A percentile compares a stretch with the other conserved stretches of the same genome.
These are phyloP conservation scores for Cystobasidium sp. DNA, from an alignment of 1,284 basidiomycete genomes.

Conservation along the genomic window DNA sequence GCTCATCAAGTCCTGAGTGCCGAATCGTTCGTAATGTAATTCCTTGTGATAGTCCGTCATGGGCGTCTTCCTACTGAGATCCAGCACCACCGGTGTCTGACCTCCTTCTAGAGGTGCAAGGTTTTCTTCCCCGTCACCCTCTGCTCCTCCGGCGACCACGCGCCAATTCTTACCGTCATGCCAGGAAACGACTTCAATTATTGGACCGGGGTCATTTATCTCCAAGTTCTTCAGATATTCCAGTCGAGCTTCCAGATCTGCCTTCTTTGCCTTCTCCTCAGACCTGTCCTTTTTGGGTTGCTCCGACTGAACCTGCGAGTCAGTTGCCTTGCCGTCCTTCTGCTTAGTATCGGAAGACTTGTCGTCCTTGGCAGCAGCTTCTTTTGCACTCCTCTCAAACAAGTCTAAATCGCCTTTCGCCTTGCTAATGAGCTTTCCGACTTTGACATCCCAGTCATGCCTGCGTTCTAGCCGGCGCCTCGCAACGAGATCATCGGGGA, in stretches of 20 bases:
- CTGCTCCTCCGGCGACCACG: conserved; percentile 56
- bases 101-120: conserved; percentile 32
- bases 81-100: conserved; percentile 44
- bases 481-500: conserved; percentile 55
- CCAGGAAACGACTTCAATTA: conserved; percentile 56
- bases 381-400: conserved; percentile 36
- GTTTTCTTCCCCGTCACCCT: conserved; percentile 52
- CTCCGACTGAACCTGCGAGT: background rate
- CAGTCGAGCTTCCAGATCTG: conserved; percentile 53
- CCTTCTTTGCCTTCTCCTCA: conserved; percentile 51
- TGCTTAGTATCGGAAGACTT: background rate
- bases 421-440: conserved; percentile 52
- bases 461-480: conserved; percentile 54
- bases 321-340: conserved; percentile 12
- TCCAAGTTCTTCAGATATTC: conserved; percentile 54
- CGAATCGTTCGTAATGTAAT: conserved; percentile 55
- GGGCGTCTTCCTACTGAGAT: conserved; percentile 50
- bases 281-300: conserved; percentile 44
- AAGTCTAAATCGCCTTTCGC: conserved; percentile 52
- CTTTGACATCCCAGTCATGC: conserved; percentile 54
- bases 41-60: conserved; percentile 56
- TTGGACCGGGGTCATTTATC: conserved; percentile 55
- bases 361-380: conserved; percentile 20
- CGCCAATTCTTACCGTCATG: conserved; percentile 57
- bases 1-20: conserved; percentile 55